A percentile compares a stretch with the other conserved stretches of the same genome.
These are phyloP conservation scores for Cordia subcordata DNA, from an alignment of 257 asterid species.

Conservation along the genomic window DNA sequence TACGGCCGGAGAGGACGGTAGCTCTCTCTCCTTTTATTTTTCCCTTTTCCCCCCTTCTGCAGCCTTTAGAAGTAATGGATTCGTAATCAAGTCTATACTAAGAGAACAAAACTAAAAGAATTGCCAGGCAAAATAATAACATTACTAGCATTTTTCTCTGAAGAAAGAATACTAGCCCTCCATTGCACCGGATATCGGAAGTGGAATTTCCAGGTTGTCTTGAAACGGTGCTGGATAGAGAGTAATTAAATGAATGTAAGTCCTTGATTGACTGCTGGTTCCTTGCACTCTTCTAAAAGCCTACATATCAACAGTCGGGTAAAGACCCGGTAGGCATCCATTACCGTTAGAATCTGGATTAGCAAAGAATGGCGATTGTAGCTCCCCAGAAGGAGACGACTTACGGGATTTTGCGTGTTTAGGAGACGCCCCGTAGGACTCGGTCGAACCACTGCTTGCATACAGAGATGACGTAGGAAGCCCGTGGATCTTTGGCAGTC, in stretches of 20 bases:
- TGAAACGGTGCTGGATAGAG: slow-evolving; percentile 7
- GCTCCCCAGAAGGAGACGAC: slow-evolving; percentile 88
- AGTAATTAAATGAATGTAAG: slow-evolving; percentile 18
- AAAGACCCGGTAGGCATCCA: slow-evolving; percentile 42
- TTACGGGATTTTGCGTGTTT: slow-evolving; percentile 50
- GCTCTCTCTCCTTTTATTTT: slow-evolving; percentile 21
- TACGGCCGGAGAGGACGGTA: slow-evolving; percentile 4
- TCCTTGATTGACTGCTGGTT: neutral
- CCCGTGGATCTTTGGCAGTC: slow-evolving; percentile 89
- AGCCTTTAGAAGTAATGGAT: slow-evolving; percentile 12
- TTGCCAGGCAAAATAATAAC: slow-evolving; percentile 12
- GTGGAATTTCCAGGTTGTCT: slow-evolving; percentile 4
- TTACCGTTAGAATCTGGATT: slow-evolving; percentile 55
- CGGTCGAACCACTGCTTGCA: slow-evolving; percentile 47
- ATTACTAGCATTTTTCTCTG: slow-evolving; percentile 3
- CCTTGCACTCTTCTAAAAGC: slow-evolving; percentile 4
- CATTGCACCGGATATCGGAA: slow-evolving; percentile 17
- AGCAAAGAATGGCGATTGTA: slow-evolving; percentile 45
- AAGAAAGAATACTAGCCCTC: slow-evolving; percentile 33
- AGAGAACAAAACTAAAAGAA: slow-evolving; percentile 11
- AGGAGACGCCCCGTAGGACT: slow-evolving; percentile 54
- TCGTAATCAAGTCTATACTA: slow-evolving; percentile 7
- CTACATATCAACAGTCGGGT: slow-evolving; percentile 51
- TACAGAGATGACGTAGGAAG: slow-evolving; percentile 78
- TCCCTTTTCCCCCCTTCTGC: slow-evolving; percentile 4